These are phyloP conservation scores for Candida ovalis DNA, from an alignment of 805 yeast species.

Conservation along the genomic window DNA sequence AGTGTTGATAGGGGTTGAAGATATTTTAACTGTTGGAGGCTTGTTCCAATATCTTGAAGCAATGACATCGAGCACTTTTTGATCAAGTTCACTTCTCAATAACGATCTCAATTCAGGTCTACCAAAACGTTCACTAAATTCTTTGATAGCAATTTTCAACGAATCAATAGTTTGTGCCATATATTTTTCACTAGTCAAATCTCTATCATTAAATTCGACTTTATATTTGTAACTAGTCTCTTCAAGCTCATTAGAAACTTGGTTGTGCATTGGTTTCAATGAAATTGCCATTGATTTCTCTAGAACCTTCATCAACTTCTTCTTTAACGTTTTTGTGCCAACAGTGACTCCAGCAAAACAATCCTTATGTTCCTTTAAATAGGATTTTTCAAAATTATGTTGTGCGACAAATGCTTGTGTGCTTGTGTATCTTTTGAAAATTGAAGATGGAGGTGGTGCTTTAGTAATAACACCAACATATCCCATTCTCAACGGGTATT, in stretches of 20 bases:
- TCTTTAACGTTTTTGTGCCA: constrained; percentile 72
- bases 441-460: constrained; percentile 42
- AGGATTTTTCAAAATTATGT: constrained; percentile 61
- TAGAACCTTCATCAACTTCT: constrained; percentile 77
- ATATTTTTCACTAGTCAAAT: constrained; percentile 89
- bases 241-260: constrained; percentile 88
- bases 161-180: constrained; percentile 88
- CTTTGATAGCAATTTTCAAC: constrained; percentile 81
- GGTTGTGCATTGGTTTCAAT: constrained; percentile 77
- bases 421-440: constrained; percentile 54
- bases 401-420: constrained; percentile 64
- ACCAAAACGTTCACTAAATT: constrained; percentile 77
- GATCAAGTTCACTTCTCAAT: constrained; percentile 82
- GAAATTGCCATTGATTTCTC: constrained; percentile 90
- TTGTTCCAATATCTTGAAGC: constrained; percentile 93
- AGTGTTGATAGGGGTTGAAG: constrained; percentile 6
- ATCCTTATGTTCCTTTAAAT: constrained; percentile 59
- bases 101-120: constrained; percentile 77
- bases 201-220: constrained; percentile 94
- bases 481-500: constrained; percentile 92
- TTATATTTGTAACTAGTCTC: constrained; percentile 90
- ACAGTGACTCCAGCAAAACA: constrained; percentile 62
- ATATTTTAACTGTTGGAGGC: constrained; percentile 34
- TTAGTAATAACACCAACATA: constrained; percentile 97
- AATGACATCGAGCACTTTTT: constrained; percentile 76